Evolutionary conservation across 106 monocot genomes (phyloP).

Genomic region (Dendrobium officinale): DNA sequence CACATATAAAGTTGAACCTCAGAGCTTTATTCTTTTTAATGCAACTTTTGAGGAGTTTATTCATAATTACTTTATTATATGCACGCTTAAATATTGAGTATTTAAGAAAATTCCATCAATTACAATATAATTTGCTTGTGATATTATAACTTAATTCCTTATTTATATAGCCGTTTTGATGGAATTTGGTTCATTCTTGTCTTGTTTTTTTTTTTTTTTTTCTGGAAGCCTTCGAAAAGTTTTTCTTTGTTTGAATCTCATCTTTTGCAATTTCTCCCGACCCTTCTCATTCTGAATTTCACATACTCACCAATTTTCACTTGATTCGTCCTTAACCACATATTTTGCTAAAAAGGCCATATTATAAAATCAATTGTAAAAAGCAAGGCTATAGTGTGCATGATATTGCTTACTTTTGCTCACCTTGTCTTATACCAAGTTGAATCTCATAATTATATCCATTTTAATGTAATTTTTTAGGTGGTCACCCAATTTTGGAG

Average conservation of each 20-base stretch:
- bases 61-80: not conserved
- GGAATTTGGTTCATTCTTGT: too few species aligned
- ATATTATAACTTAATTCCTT: not conserved
- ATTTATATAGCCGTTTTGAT: not conserved
- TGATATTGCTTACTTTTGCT: not conserved
- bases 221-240: too few species aligned
- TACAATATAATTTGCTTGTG: not conserved
- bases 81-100: not conserved
- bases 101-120: not conserved
- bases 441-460: not conserved
- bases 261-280: too few species aligned
- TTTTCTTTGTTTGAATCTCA: too few species aligned
- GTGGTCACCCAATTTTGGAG: not conserved
- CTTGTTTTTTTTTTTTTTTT: too few species aligned
- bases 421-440: not conserved
- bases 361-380: too few species aligned
- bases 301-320: too few species aligned
- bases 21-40: not conserved
- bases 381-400: not conserved
- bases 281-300: too few species aligned
- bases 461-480: not conserved
- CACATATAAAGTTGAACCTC: not conserved
- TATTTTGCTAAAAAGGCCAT: too few species aligned
- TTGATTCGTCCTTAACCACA: too few species aligned
- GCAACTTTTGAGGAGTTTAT: not conserved